Evolutionary conservation across 306 rosid genomes (phyloP), one percentile per base, ranked within the genome.

Genomic region (Gastrolobium bilobum): DNA sequence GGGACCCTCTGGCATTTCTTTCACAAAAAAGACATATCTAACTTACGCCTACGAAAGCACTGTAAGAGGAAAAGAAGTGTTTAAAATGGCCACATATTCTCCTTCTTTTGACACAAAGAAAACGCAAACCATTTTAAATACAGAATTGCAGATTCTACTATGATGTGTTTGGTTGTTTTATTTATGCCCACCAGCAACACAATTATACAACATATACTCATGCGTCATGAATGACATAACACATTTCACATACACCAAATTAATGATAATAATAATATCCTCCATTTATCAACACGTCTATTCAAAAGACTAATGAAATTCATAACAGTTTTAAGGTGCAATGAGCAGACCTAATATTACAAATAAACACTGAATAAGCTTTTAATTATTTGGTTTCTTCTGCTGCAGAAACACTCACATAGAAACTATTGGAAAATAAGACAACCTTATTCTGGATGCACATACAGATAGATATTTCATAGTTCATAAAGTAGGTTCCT

Each of bases 361-460:
- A 4, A 54, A 43, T 4, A 20, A 52, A 58, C 9, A 38, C 38
- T 3, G 20, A 31, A n/a, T n/a, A n/a, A 79, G 42, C 34, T 68
- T 58, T 37, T 35, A 75, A 38, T 37, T 14, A 35, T 47, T 47
- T 34, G n/a, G 31, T 53, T 60, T 61, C 38, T 82, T 13, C 57
- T 37, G 29, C 50, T 50, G 68, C 34, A 26, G 35, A 65, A 54
- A 43, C 40, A 10, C 2, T 2, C 4, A 37, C 20, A 57, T 3
- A 3, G 3, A 48, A 54, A 40, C 37, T 11, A 2, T 13, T 39
- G 6, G 40, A 40, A 75, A 60, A 63, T 50, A 39, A 61, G 42
- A 76, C 10, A 61, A 42, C 26, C 42, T 82, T 76, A 82, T 76
- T 76, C 1, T 39, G 34, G 58, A 5, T 59, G 31, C 82, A 69